Evolutionary conservation across 129 eudicot genomes (phyloP), one percentile per base, ranked within the genome.

Genomic region (Deinandra increscens): DNA sequence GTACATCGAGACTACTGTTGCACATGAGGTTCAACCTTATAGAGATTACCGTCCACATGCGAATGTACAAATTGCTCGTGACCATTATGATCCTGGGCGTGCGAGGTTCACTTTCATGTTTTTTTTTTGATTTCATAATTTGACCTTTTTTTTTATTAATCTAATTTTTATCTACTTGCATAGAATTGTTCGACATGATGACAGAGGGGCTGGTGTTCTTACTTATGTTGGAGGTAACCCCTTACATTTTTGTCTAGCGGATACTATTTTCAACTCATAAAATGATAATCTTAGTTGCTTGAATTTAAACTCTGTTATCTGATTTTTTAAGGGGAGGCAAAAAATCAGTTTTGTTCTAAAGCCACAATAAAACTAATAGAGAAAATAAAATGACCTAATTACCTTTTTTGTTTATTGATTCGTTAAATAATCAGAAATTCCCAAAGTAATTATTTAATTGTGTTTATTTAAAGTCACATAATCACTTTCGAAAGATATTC

Each of bases 221-320:
- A 51, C 69, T 56, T 82, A 74, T 50, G 78, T 63, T 66, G 86
- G 80, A 78, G 83, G 83, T 82, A 78, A 68, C 37, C 7, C 18
- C 6, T 34, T 65, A 11, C 41, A 5, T 79, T 20, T 29, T 69
- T 29, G 15, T 23, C 7, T 5, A 14, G 14, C 15, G 7, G 46
- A 26, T 26, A 31, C 14, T 38, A 19, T 19, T 38, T 36, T 7
- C 41, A 29, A 22, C 42, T 31, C 12, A 9, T 2, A 7, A 31
- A 59, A 55, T 55, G 62, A 55, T 55, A 22, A 55, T 55, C 15
- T 26, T 55, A 3, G 62, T 37, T 10, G 26, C 8, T 50, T 50
- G 58, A 15, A 19, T 50, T 19, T 50, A 6, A 50, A 15, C 26
- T 15, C 31, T 4, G 18, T 6, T 50, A 50, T 50, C 26, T 18